These are phyloP conservation scores for Aristolochia californica DNA, from an alignment of 164 flowering plant species.

Conservation along the genomic window DNA sequence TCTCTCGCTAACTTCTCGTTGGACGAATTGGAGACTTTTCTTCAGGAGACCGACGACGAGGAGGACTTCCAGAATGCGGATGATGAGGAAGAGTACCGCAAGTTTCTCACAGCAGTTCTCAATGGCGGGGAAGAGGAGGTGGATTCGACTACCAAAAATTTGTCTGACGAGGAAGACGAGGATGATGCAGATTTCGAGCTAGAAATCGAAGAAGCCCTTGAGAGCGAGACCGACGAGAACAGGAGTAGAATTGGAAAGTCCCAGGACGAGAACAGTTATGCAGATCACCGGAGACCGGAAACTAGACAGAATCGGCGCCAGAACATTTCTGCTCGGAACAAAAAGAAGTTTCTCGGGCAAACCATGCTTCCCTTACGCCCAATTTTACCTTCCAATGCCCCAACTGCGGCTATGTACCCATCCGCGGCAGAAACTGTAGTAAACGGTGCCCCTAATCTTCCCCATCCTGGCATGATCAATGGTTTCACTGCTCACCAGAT, in stretches of 20 bases:
- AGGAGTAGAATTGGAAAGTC: conserved; percentile 8
- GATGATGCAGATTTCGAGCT: conserved; percentile 96
- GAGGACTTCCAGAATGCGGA: conserved; percentile 79
- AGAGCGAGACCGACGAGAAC: conserved; percentile 68
- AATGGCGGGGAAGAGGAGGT: conserved; percentile 47
- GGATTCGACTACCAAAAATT: conserved; percentile 40
- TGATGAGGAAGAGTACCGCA: conserved; percentile 87
- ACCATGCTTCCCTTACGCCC: conserved; percentile 63
- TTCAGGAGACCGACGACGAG: conserved; percentile 93
- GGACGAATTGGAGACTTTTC: conserved; percentile 92
- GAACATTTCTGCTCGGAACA: conserved; percentile 22
- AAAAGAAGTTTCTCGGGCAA: conserved; percentile 30
- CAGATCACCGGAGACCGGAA: conserved; percentile 35
- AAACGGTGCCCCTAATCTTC: conserved; percentile 13
- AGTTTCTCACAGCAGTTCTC: conserved; percentile 86
- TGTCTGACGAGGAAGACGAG: conserved; percentile 54
- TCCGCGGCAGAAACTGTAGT: conserved; percentile 13
- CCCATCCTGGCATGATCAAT: conserved; percentile 20
- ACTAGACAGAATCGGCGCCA: conserved; percentile 63
- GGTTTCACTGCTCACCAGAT: conserved; percentile 74
- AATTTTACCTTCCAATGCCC: conserved; percentile 35
- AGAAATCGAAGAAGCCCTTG: conserved; percentile 88
- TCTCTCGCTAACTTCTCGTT: conserved; percentile 83
- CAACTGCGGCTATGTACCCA: conserved; percentile 21
- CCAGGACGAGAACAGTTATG: conserved; percentile 17